Conservation (phyloP, 1,284 basidiomycete species). For the Tilletiaria anomala region DNA sequence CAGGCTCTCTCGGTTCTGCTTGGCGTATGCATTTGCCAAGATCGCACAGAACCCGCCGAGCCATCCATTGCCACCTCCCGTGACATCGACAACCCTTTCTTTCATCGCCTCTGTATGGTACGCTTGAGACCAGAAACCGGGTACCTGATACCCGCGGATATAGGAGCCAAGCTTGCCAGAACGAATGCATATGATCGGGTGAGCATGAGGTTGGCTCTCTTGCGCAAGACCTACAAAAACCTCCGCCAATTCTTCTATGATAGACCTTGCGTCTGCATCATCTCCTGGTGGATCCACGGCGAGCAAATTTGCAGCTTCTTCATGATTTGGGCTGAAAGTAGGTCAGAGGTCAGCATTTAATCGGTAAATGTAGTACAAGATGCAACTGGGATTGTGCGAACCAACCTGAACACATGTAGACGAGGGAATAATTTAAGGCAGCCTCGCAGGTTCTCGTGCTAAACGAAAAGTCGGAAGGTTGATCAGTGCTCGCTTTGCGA, state of each 20-base stretch:
- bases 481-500: slow-evolving; percentile 55
- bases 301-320: slow-evolving; percentile 42
- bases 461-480: background rate
- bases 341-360: background rate
- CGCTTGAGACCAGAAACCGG: slow-evolving; percentile 9
- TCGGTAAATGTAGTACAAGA: background rate
- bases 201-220: background rate
- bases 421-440: slow-evolving; percentile 51
- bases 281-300: slow-evolving; percentile 3
- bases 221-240: background rate
- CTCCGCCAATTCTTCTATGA: background rate
- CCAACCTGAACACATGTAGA: slow-evolving; percentile 55
- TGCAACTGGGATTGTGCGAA: background rate
- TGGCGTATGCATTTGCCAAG: background rate
- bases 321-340: slow-evolving; percentile 42
- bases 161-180: slow-evolving; percentile 17
- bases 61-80: slow-evolving; percentile 21
- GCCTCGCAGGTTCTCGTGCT: slow-evolving; percentile 57
- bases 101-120: slow-evolving; percentile 9
- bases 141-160: slow-evolving; percentile 6
- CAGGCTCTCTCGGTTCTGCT: too few relatives aligned
- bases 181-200: slow-evolving; percentile 18
- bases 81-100: slow-evolving; percentile 13
- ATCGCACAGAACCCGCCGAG: slow-evolving; percentile 1
- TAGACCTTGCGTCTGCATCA: background rate